Base-by-base conservation (phyloP, 2,329 filamentous ascomycete genomes). In the Dothideomycetidae sp. region DNA sequence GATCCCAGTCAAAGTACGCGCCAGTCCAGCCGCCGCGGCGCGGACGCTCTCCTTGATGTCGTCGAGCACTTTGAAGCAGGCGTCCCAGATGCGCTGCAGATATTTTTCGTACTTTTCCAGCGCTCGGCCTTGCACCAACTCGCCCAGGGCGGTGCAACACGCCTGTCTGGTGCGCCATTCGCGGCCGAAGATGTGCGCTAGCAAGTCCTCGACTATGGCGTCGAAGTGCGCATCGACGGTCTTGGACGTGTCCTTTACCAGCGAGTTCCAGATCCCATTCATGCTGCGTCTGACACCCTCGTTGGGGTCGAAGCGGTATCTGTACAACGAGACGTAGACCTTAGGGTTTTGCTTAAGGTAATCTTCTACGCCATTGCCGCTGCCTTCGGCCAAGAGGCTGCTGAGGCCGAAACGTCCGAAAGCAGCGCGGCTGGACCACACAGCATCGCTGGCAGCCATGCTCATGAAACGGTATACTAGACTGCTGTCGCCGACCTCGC, bases 391-490 rank as follows among this genome's bases (percentile, higher is more conserved):
- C 33, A 98, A 71, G 43, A 98, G 88, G 47, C 73, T 90, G 55
- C 85, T 92, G 34, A 98, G 69, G 0, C 90, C 90, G 47, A 96
- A 94, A 9, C 85, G 73, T 2, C 90, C 90, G 58, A 98, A 96
- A 0, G 90, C 90, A 1, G 90, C 92, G 35, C 90, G 75, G n/a
- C 85, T 93, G 1, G 85, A 88, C 90, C 90, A 98, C 11, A 93
- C 92, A 1, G 86, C 85, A 33, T 93, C 92, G 51, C 94, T 93
- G 2, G 85, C 84, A 2, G 90, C 90, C 47, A 98, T 69, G 1
- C 86, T 88, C 90, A 98, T 98, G 61, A 98, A 96, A 43, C 86
- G 84, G 63, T 98, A 98, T 1, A 96, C 82, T n/a, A 98, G 66
- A 48, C 81, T 86, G 41, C 90, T 88, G 51, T 98, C 88, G 9